Base-by-base conservation (phyloP, 306 rosid genomes). In the Bauhinia variegata region DNA sequence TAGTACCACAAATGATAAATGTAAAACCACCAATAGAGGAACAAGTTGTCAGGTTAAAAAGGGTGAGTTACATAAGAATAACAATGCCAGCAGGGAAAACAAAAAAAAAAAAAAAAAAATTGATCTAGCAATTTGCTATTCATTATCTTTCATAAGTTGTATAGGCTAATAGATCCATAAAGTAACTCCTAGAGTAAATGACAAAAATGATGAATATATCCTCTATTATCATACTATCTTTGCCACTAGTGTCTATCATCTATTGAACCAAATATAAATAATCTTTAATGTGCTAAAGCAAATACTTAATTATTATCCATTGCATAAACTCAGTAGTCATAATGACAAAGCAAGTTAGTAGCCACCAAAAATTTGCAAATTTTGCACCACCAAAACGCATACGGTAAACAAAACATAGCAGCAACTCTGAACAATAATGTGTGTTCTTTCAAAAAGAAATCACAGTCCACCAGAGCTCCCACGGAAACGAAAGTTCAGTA, bases 331-430 rank as follows among this genome's bases (percentile, higher is more conserved):
- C 28, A 23, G 28, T 23, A 23, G 2, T 23, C 28, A 23, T 23
- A 23, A 23, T 23, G 10, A 55, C 17, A 51, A 15, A 63, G 65
- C 43, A 64, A 51, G 51, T 33, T 15, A 23, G 16, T 1, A 36
- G 5, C 41, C 28, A 23, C 41, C 2, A 6, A 6, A 36, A 6
- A 36, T 6, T 4, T 63, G 59, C 51, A 44, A 19, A 44, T 53
- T 43, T 16, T 31, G 28, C 28, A 23, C 28, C 28, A 1, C 28
- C 28, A 23, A 23, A 2, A 23, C 2, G 28, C 1, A n/a, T 63
- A 64, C 47, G 70, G 17, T 47, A 49, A 65, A 63, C 46, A 73
- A 56, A 7, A 15, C 61, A 31, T 50, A 70, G 60, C 11, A 50
- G 32, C 61, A 49, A 57, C 17, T 47, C 48, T 18, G 41, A 47